Conservation (phyloP, 345 rosid genomes). For the Adansonia digitata region DNA sequence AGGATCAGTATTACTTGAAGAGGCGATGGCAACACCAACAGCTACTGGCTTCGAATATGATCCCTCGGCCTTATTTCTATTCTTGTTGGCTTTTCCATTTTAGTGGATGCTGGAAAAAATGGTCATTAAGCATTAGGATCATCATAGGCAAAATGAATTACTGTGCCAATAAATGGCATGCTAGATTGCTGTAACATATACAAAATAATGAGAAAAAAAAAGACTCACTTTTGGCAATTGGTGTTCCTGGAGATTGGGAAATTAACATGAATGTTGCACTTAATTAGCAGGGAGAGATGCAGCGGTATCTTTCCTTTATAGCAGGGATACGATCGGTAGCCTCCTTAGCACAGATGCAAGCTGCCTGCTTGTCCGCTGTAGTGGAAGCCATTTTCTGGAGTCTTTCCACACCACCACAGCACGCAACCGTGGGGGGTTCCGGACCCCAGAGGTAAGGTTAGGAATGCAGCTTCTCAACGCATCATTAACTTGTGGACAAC, state of each 20-base stretch:
- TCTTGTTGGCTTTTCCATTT: background rate
- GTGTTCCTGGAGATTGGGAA: constrained; percentile 16
- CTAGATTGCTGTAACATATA: too few relatives aligned
- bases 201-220: too few relatives aligned
- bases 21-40: background rate
- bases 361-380: constrained; percentile 18
- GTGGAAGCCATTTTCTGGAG: constrained; percentile 1
- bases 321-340: constrained; percentile 1
- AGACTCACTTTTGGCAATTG: constrained; percentile 8
- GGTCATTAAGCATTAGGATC: background rate
- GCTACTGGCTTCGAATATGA: too few relatives aligned
- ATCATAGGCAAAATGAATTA: background rate
- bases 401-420: constrained; percentile 14
- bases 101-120: background rate
- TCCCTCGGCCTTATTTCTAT: background rate
- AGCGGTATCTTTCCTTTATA: constrained; percentile 21
- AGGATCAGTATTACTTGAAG: background rate
- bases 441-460: constrained; percentile 6
- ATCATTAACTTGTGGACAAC: constrained; percentile 1
- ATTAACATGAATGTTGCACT: constrained; percentile 13
- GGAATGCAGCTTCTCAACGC: constrained; percentile 13
- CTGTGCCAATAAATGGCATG: too few relatives aligned
- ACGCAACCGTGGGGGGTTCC: background rate
- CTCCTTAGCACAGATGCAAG: constrained; percentile 19
- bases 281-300: constrained; percentile 17